phyloP scores from a whole-genome alignment of 495 filamentous ascomycete species.

The Penicillium odoratum region DNA sequence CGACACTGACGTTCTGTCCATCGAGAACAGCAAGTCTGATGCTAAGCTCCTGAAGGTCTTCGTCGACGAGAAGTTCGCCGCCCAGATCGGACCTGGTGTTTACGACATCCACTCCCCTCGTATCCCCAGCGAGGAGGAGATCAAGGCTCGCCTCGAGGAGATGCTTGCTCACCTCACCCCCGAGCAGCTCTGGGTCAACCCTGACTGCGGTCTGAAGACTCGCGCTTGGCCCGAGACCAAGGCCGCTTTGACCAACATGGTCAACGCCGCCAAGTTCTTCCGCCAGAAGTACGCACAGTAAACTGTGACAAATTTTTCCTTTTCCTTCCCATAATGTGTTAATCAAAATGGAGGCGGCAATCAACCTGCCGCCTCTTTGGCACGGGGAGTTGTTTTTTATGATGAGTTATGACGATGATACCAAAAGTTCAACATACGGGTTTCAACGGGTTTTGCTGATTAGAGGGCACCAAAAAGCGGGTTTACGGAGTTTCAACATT shows the following conservation, averaged over 20 bases:
- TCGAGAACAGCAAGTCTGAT: slow-evolving; percentile 99
- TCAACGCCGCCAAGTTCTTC: slow-evolving; percentile 94
- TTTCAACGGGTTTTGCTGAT: slow-evolving; percentile 40
- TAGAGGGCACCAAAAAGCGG: slow-evolving; percentile 50
- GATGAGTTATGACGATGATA: slow-evolving; percentile 54
- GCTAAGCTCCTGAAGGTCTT: slow-evolving; percentile 99
- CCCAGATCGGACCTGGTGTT: slow-evolving; percentile 98
- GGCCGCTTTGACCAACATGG: slow-evolving; percentile 87
- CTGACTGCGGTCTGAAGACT: slow-evolving; percentile 98
- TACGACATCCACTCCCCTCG: slow-evolving; percentile 99
- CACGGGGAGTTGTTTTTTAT: slow-evolving; percentile 32
- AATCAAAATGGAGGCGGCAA: slow-evolving; percentile 35
- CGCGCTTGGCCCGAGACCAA: slow-evolving; percentile 96
- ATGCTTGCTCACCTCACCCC: slow-evolving; percentile 94
- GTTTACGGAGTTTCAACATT: slow-evolving; percentile 55
- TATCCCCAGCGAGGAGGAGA: slow-evolving; percentile 92
- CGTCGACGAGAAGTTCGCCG: slow-evolving; percentile 90
- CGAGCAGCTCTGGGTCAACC: slow-evolving; percentile 98
- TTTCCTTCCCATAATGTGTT: slow-evolving; percentile 29
- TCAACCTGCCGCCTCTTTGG: slow-evolving; percentile 45
- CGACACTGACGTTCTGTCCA: slow-evolving; percentile 95
- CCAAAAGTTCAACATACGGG: slow-evolving; percentile 55
- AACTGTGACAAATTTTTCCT: slow-evolving; percentile 14
- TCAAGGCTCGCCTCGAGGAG: slow-evolving; percentile 94
- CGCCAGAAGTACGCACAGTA: slow-evolving; percentile 77